Conservation (phyloP, 345 rosid species). For the Fremontodendron californicum region DNA sequence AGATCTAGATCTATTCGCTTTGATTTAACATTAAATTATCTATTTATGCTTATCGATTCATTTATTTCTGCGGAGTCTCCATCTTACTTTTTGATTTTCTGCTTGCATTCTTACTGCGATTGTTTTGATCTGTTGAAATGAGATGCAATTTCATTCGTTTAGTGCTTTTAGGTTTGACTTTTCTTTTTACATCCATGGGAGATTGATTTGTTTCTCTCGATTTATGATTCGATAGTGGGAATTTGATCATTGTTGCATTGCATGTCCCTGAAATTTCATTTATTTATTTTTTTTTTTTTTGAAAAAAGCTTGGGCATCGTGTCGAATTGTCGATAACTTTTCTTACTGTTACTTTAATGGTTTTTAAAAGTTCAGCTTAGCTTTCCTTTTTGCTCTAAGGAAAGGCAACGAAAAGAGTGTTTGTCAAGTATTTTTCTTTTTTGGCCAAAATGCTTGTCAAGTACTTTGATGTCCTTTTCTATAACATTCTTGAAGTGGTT, state of each 20-base stretch:
- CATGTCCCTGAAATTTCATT: neutral
- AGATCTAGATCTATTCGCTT: conserved; percentile 52
- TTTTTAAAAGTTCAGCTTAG: neutral
- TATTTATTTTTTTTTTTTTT: neutral
- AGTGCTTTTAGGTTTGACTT: neutral
- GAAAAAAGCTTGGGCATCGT: neutral
- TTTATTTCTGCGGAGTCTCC: neutral
- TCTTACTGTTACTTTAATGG: neutral
- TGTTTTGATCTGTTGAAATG: conserved; percentile 15
- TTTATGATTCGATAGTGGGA: neutral
- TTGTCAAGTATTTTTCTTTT: neutral
- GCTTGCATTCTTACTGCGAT: neutral
- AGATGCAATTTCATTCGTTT: conserved; percentile 1
- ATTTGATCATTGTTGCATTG: neutral
- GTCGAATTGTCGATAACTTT: neutral
- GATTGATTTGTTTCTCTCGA: neutral
- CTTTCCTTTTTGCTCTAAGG: neutral
- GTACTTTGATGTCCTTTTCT: neutral
- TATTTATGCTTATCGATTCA: neutral
- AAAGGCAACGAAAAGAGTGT: neutral
- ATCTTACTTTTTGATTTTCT: neutral
- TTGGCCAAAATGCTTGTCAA: neutral
- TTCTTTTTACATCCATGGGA: neutral
- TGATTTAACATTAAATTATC: conserved; percentile 3
- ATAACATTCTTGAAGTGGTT: neutral